A percentile compares a stretch with the other conserved stretches of the same genome.
These are phyloP conservation scores for Cystoisospora suis DNA, from an alignment of 169 alveolate genomes.

Conservation along the genomic window DNA sequence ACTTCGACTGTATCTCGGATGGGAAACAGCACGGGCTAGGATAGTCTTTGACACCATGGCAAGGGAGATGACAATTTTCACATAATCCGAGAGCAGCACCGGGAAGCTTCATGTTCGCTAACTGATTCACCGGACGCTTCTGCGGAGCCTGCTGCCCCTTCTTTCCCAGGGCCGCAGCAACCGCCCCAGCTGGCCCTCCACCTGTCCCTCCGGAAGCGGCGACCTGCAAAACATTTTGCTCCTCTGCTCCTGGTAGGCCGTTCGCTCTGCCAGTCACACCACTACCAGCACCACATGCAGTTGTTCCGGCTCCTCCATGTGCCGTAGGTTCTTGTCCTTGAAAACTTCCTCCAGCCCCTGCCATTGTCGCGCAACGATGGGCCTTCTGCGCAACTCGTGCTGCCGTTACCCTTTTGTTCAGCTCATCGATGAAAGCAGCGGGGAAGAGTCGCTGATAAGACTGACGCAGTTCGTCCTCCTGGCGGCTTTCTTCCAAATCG, in stretches of 20 bases:
- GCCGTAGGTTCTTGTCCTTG: slow-evolving; percentile 50
- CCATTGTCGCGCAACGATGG: slow-evolving; percentile 56
- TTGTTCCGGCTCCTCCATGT: neutral
- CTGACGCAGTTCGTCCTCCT: slow-evolving; percentile 60
- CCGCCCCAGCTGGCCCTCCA: slow-evolving; percentile 40
- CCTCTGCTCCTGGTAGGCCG: neutral
- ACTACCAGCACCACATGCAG: neutral
- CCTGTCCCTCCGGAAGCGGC: too few species aligned
- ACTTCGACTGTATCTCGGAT: slow-evolving; percentile 46
- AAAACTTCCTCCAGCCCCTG: too few species aligned
- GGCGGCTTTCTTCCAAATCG: slow-evolving; percentile 52
- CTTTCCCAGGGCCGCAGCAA: slow-evolving; percentile 58
- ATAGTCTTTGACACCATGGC: slow-evolving; percentile 63
- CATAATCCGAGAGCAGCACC: slow-evolving; percentile 52
- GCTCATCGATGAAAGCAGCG: slow-evolving; percentile 59
- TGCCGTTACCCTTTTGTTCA: slow-evolving; percentile 53
- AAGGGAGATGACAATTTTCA: slow-evolving; percentile 63
- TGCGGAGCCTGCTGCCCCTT: slow-evolving; percentile 46
- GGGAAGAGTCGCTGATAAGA: slow-evolving; percentile 68
- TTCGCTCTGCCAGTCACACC: neutral
- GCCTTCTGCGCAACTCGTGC: slow-evolving; percentile 62
- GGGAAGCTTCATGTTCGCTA: slow-evolving; percentile 65
- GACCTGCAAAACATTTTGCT: slow-evolving; percentile 38
- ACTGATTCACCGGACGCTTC: slow-evolving; percentile 60
- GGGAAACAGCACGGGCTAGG: slow-evolving; percentile 67